phyloP scores from a whole-genome alignment of 495 filamentous ascomycete species.

The Penicillium egyptiacum region DNA sequence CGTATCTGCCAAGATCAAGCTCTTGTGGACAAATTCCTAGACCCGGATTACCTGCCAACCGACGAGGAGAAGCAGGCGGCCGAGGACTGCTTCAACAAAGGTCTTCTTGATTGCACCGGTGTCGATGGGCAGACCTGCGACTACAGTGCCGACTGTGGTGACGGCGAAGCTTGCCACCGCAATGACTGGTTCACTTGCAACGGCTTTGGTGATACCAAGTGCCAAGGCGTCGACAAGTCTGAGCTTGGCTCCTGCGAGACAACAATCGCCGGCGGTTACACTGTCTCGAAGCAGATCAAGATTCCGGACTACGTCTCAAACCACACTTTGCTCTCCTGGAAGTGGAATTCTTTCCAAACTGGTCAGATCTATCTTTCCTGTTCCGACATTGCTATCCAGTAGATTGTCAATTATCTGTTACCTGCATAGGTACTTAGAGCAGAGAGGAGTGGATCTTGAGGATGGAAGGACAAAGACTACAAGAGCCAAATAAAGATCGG shows the following conservation, averaged over 20 bases:
- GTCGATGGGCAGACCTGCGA: slow-evolving; percentile 53
- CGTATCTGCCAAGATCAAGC: slow-evolving; percentile 55
- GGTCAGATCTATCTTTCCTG: slow-evolving; percentile 56
- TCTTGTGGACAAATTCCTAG: slow-evolving; percentile 53
- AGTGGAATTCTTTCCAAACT: slow-evolving; percentile 60
- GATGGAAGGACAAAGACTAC: neutral
- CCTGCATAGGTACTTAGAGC: neutral
- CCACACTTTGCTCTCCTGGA: slow-evolving; percentile 54
- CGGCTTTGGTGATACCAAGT: slow-evolving; percentile 38
- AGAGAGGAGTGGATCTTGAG: neutral
- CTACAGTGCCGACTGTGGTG: slow-evolving; percentile 52
- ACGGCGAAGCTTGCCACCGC: slow-evolving; percentile 47
- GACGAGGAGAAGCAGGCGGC: slow-evolving; percentile 54
- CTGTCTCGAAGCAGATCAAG: slow-evolving; percentile 54
- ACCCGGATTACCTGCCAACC: slow-evolving; percentile 49
- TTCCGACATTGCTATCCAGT: slow-evolving; percentile 52
- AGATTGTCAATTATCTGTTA: neutral
- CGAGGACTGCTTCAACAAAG: slow-evolving; percentile 55
- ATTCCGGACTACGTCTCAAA: slow-evolving; percentile 46
- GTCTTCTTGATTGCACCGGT: slow-evolving; percentile 50
- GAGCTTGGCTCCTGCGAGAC: slow-evolving; percentile 48
- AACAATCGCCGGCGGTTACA: slow-evolving; percentile 54
- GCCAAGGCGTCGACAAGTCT: slow-evolving; percentile 52
- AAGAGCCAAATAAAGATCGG: neutral
- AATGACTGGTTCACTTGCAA: slow-evolving; percentile 63